Conservation (phyloP, 139 green algal species). For the Helicosporidium sp. region DNA sequence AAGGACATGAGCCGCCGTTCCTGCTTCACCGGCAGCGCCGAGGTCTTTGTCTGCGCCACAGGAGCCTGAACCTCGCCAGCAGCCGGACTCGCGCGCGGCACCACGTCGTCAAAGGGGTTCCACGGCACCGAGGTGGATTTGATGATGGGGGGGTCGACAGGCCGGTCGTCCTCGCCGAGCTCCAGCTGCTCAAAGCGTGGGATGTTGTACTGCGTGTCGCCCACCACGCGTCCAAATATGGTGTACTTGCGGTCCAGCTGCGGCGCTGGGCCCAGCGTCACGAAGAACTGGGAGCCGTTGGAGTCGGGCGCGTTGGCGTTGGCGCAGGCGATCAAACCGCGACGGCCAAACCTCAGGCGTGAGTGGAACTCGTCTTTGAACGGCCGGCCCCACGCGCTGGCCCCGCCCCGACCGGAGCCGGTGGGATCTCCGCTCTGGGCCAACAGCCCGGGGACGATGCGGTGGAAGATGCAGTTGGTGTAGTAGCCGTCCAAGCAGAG, state of each 20-base stretch:
- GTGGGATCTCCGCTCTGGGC: conserved; percentile 60
- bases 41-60: conserved; percentile 13
- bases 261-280: conserved; percentile 18
- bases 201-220: conserved; percentile 87
- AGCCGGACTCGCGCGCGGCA: conserved; percentile 23
- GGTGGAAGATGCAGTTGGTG: conserved; percentile 71
- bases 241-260: conserved; percentile 1
- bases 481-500: conserved; percentile 89
- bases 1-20: conserved; percentile 64
- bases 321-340: conserved; percentile 80
- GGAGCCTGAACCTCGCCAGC: neutral
- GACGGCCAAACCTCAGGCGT: conserved; percentile 69
- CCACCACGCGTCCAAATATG: neutral
- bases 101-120: conserved; percentile 92
- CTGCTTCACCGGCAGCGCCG: neutral
- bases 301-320: conserved; percentile 67
- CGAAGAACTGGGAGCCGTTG: conserved; percentile 81
- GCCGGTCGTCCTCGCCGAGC: conserved; percentile 34
- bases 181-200: conserved; percentile 65
- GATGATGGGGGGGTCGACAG: conserved; percentile 46
- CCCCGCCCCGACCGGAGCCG: conserved; percentile 36
- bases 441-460: conserved; percentile 68
- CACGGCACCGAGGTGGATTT: conserved; percentile 56
- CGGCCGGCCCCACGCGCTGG: conserved; percentile 28
- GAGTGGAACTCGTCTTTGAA: conserved; percentile 82